Percentiles rank a stretch among this genome's conserved stretches.
Evolutionary conservation across 495 filamentous ascomycete species (phyloP).

Genomic region (Penicillium ochrochloron): DNA sequence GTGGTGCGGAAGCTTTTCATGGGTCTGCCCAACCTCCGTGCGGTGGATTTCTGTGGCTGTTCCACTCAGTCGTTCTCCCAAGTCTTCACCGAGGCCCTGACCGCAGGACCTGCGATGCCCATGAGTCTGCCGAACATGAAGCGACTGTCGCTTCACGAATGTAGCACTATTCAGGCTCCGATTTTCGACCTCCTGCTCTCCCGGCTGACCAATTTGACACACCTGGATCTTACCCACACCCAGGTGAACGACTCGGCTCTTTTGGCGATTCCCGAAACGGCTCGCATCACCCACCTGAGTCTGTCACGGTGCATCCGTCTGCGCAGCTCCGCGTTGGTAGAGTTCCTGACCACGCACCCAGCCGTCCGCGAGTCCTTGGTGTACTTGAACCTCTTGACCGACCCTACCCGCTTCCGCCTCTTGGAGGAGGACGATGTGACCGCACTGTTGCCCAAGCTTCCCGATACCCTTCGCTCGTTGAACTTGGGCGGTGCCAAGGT

Average conservation of each 20-base stretch:
- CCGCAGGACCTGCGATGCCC: slow-evolving; percentile 46
- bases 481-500: slow-evolving; percentile 80
- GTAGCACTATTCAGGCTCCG: slow-evolving; percentile 69
- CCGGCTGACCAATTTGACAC: slow-evolving; percentile 70
- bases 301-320: slow-evolving; percentile 76
- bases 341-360: slow-evolving; percentile 75
- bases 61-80: slow-evolving; percentile 71
- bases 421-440: slow-evolving; percentile 68
- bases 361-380: slow-evolving; percentile 67
- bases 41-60: slow-evolving; percentile 80
- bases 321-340: slow-evolving; percentile 66
- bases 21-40: slow-evolving; percentile 66
- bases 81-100: slow-evolving; percentile 57
- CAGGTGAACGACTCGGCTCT: slow-evolving; percentile 76
- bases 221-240: slow-evolving; percentile 81
- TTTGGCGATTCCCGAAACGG: slow-evolving; percentile 69
- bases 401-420: slow-evolving; percentile 73
- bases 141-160: slow-evolving; percentile 80
- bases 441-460: slow-evolving; percentile 69
- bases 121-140: slow-evolving; percentile 60
- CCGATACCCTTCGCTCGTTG: slow-evolving; percentile 69
- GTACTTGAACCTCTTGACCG: slow-evolving; percentile 76
- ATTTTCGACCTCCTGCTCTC: slow-evolving; percentile 75
- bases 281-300: slow-evolving; percentile 79
- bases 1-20: slow-evolving; percentile 75